These are phyloP conservation scores for Talaromyces piceae DNA, from an alignment of 2,329 filamentous ascomycete genomes.

Conservation along the genomic window DNA sequence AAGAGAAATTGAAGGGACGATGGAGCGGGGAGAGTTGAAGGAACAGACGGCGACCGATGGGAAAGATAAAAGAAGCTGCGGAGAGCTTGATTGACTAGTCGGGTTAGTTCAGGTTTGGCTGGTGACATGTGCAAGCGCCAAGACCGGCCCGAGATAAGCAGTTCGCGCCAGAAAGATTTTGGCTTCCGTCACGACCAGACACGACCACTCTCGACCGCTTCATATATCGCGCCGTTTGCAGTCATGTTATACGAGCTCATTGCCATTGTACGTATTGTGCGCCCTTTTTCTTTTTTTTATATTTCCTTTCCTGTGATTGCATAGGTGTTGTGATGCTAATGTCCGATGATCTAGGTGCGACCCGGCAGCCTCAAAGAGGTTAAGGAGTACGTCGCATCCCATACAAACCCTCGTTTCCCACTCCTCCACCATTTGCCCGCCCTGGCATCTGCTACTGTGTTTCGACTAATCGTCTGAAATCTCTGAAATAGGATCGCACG, in stretches of 20 bases:
- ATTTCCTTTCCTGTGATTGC: too few species aligned
- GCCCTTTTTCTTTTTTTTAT: not conserved
- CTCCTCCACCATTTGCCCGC: not conserved
- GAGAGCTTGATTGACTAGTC: conserved; percentile 9
- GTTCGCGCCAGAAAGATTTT: not conserved
- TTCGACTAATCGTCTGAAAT: not conserved
- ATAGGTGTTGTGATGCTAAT: conserved; percentile 4
- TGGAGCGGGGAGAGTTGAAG: conserved; percentile 13
- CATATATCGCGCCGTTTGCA: conserved; percentile 10
- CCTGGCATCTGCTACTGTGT: not conserved
- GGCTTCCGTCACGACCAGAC: not conserved
- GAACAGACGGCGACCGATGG: conserved; percentile 1
- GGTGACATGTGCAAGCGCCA: not conserved
- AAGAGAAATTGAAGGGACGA: not conserved
- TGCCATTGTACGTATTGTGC: conserved; percentile 77
- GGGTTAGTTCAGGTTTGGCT: not conserved
- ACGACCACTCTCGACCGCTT: not conserved
- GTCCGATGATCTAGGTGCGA: conserved; percentile 61
- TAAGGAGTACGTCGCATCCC: conserved; percentile 66
- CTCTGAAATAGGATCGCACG: conserved; percentile 64
- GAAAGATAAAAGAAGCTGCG: conserved; percentile 15
- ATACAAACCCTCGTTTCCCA: not conserved
- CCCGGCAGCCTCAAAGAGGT: conserved; percentile 84
- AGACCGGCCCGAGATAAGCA: not conserved
- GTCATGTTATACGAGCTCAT: conserved; percentile 96